phyloP scores from a whole-genome alignment of 305 asterid species.

The Caryopteris hybrid region DNA sequence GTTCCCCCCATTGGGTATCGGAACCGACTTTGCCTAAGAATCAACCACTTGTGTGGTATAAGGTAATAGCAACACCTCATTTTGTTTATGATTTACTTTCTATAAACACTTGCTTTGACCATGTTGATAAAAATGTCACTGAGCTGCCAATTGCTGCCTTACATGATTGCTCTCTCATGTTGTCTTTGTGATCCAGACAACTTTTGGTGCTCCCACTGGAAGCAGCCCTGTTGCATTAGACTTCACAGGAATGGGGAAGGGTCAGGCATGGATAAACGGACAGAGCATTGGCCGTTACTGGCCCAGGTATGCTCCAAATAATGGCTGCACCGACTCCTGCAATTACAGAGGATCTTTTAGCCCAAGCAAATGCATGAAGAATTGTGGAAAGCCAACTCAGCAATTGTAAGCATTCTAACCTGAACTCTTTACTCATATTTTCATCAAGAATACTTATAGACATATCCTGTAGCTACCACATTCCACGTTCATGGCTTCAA shows the following conservation, averaged over 20 bases:
- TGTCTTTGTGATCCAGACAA: conserved; percentile 38
- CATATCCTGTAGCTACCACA: conserved; percentile 55
- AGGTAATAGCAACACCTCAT: conserved; percentile 36
- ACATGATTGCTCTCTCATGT: background rate
- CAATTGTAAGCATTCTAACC: conserved; percentile 40
- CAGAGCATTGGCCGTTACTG: conserved; percentile 85
- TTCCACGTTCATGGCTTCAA: conserved; percentile 81
- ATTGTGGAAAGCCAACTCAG: conserved; percentile 74
- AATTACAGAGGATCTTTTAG: conserved; percentile 54
- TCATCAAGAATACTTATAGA: background rate
- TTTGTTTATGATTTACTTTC: background rate
- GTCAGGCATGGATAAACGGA: conserved; percentile 87
- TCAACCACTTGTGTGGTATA: conserved; percentile 79
- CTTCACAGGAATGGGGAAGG: conserved; percentile 72
- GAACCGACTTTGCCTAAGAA: conserved; percentile 56
- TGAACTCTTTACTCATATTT: background rate
- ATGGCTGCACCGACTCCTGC: conserved; percentile 55
- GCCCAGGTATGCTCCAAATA: conserved; percentile 49
- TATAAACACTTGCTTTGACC: background rate
- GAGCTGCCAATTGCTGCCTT: background rate
- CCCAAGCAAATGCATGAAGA: conserved; percentile 49
- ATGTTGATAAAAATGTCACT: background rate
- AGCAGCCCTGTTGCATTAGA: conserved; percentile 60
- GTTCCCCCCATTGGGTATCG: conserved; percentile 56
- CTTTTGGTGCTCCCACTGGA: conserved; percentile 58